Evolutionary conservation across 1,284 basidiomycete genomes (phyloP).

Genomic region (Pyrrhoderma noxium): DNA sequence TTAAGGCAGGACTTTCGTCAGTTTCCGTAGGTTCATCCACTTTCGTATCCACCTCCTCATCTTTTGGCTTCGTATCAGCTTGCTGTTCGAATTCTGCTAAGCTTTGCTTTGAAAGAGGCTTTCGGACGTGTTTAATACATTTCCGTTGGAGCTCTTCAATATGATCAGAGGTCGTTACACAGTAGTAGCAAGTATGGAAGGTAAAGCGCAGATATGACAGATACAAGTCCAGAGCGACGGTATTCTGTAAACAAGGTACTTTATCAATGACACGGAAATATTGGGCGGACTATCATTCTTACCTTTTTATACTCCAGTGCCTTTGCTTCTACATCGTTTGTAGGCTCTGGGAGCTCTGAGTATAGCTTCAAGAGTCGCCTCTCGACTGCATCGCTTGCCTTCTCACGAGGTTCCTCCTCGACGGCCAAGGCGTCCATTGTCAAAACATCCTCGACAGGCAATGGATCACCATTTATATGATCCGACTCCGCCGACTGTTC

Average conservation of each 20-base stretch:
- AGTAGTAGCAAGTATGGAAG: constrained; percentile 93
- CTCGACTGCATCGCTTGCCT: constrained; percentile 64
- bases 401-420: constrained; percentile 50
- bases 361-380: constrained; percentile 67
- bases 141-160: constrained; percentile 90
- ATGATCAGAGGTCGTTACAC: constrained; percentile 85
- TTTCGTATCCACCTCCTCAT: constrained; percentile 36
- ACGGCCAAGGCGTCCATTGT: constrained; percentile 45
- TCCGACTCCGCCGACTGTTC: constrained; percentile 20
- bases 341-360: constrained; percentile 54
- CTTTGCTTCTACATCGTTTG: constrained; percentile 55
- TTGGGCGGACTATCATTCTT: constrained; percentile 19
- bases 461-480: constrained; percentile 26
- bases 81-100: constrained; percentile 40
- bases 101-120: constrained; percentile 51
- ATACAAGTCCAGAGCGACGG: constrained; percentile 77
- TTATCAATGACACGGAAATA: not conserved
- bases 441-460: constrained; percentile 35
- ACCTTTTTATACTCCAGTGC: constrained; percentile 65
- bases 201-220: constrained; percentile 78
- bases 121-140: constrained; percentile 86
- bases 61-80: constrained; percentile 31
- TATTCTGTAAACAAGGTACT: constrained; percentile 37
- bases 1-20: constrained; percentile 22
- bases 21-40: constrained; percentile 25